A percentile compares a stretch with the other conserved stretches of the same genome.
Evolutionary conservation across 345 rosid species (phyloP).

Genomic region (Bruguiera sexangula): DNA sequence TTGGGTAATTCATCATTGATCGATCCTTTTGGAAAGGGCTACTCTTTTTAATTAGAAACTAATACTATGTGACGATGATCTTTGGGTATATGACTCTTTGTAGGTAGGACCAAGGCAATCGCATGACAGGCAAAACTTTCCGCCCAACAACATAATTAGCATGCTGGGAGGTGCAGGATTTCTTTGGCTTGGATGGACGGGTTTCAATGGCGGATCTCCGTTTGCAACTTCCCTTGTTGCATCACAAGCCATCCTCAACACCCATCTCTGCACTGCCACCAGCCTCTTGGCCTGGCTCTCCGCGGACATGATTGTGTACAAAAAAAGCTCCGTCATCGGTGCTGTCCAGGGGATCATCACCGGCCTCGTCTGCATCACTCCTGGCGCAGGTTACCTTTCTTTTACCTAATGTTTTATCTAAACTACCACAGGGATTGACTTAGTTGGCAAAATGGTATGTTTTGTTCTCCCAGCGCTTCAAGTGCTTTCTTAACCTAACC

Average conservation of each 20-base stretch:
- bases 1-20: constrained; percentile 40
- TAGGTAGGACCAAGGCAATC: constrained; percentile 60
- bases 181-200: constrained; percentile 68
- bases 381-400: constrained; percentile 43
- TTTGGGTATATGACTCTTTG: not conserved
- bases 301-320: constrained; percentile 50
- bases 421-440: too few species aligned
- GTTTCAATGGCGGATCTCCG: constrained; percentile 65
- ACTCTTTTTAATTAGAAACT: too few species aligned
- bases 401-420: not conserved
- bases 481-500: too few species aligned
- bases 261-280: constrained; percentile 54
- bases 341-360: constrained; percentile 68
- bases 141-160: constrained; percentile 66
- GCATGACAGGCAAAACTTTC: constrained; percentile 54
- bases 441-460: too few species aligned
- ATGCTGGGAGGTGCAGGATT: constrained; percentile 64
- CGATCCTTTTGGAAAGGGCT: not conserved
- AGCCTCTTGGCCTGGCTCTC: constrained; percentile 58
- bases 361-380: constrained; percentile 68
- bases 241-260: constrained; percentile 49
- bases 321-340: constrained; percentile 58
- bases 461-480: too few species aligned
- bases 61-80: too few species aligned
- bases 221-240: constrained; percentile 30